A percentile compares a stretch with the other conserved stretches of the same genome.
These are phyloP conservation scores for Cucumis cinereus DNA, from an alignment of 306 rosid species.

Conservation along the genomic window DNA sequence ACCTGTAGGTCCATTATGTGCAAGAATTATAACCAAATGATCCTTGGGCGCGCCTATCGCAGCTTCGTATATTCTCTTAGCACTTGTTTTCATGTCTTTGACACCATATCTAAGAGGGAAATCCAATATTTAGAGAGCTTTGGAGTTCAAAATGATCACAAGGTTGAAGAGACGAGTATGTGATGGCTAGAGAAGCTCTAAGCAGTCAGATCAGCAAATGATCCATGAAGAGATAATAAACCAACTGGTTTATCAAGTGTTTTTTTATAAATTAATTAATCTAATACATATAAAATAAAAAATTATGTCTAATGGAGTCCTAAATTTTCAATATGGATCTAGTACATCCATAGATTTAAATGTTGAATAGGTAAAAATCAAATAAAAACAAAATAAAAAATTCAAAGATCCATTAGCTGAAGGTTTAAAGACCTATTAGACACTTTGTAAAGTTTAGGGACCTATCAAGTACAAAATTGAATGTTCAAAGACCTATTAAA, in stretches of 20 bases:
- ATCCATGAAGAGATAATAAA: not conserved
- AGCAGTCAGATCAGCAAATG: not conserved
- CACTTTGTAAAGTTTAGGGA: too few species aligned
- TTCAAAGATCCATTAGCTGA: too few species aligned
- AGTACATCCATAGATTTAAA: too few species aligned
- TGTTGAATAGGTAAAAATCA: too few species aligned
- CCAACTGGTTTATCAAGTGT: not conserved
- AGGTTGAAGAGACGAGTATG: not conserved
- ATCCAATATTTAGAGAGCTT: not conserved
- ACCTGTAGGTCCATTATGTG: conserved; percentile 91
- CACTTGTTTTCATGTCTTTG: conserved; percentile 58
- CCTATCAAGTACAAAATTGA: too few species aligned
- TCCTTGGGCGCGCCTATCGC: conserved; percentile 49
- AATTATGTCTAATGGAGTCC: too few species aligned
- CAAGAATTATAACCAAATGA: conserved; percentile 56
- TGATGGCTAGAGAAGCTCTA: not conserved
- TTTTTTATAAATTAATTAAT: too few species aligned
- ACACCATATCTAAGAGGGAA: conserved; percentile 31
- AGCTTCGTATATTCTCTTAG: conserved; percentile 55
- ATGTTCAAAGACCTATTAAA: too few species aligned
- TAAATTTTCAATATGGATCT: too few species aligned
- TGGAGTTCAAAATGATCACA: not conserved
- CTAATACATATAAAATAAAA: too few species aligned
- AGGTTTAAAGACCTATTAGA: too few species aligned
- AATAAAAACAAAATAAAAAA: too few species aligned